Base-by-base conservation (phyloP, 306 rosid genomes). In the Lupinus albus region DNA sequence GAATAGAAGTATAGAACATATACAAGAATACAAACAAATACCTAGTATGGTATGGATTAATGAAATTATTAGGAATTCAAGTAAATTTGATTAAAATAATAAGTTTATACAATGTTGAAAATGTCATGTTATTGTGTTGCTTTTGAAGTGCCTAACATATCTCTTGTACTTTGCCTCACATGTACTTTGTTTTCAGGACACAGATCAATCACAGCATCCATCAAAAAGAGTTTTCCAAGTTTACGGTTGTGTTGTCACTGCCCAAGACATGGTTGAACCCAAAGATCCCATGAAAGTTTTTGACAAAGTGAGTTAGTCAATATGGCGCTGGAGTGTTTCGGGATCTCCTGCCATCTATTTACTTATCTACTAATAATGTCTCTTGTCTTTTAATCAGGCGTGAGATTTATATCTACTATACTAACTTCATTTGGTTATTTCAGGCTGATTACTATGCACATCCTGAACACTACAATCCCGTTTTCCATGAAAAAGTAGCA, bases 391-490 rank as follows among this genome's bases (percentile, higher is more conserved):
- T 20, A 63, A 59, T 52, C 46, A 48, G 66, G 59, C 33, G 33
- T 42, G 15, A 7, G 52, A 62, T 56, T 49, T 73, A 18, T 56
- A 64, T 59, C 10, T 36, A 47, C 39, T 68, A 39, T 47, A 18
- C 72, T 82, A 47, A 73, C 73, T 49, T 54, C 25, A 17, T 14
- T 4, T 72, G 58, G 45, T 79, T 44, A 71, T 79, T 82, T 64
- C 90, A 93, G 98, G 88, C 79, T 62, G 96, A 93, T 79, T 93
- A 89, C 81, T 93, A 88, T 80, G 86, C 90, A 21, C 97, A 89
- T 77, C 96, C 97, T 14, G 97, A 89, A 51, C 91, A 93, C 71
- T 93, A 93, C 87, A 82, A 77, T 41, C 87, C 97, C 18, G 67
- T 88, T 73, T 93, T 93, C 80, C 91, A 89, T 54, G 87, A 89